phyloP scores from a whole-genome alignment of 257 asterid genomes.

The Cruciata laevipes region DNA sequence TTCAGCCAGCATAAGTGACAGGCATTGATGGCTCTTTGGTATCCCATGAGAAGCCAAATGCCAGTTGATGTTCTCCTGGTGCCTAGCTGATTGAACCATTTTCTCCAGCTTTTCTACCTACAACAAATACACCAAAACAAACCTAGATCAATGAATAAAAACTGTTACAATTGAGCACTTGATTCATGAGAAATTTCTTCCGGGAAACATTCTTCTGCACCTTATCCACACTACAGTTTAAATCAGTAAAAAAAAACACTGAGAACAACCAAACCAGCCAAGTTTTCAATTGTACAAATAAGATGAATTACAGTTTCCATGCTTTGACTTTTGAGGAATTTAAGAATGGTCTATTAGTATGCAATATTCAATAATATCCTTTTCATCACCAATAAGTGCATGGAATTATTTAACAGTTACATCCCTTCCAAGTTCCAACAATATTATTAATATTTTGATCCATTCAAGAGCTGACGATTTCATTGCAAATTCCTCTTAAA shows the following conservation, averaged over 20 bases:
- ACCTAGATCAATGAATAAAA: not conserved
- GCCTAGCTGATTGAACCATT: slow-evolving; percentile 47
- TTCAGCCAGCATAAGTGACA: slow-evolving; percentile 69
- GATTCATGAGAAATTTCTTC: not conserved
- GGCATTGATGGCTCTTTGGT: slow-evolving; percentile 71
- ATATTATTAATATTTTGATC: not conserved
- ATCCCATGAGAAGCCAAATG: slow-evolving; percentile 72
- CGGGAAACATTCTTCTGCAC: not conserved
- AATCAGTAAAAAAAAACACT: not conserved
- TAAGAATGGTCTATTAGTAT: not conserved
- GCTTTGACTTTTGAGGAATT: not conserved
- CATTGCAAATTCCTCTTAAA: not conserved
- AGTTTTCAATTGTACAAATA: not conserved
- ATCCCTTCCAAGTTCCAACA: not conserved
- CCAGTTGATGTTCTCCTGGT: slow-evolving; percentile 65
- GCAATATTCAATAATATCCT: not conserved
- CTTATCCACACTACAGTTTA: not conserved
- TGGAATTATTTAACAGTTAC: not conserved
- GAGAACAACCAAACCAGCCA: not conserved
- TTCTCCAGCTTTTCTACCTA: slow-evolving; percentile 66
- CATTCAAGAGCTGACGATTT: not conserved
- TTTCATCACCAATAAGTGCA: too few relatives aligned
- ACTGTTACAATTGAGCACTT: not conserved
- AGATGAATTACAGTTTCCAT: not conserved
- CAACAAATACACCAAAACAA: slow-evolving; percentile 14